phyloP scores from a whole-genome alignment of 1,284 basidiomycete genomes.

The Nidula niveotomentosa region DNA sequence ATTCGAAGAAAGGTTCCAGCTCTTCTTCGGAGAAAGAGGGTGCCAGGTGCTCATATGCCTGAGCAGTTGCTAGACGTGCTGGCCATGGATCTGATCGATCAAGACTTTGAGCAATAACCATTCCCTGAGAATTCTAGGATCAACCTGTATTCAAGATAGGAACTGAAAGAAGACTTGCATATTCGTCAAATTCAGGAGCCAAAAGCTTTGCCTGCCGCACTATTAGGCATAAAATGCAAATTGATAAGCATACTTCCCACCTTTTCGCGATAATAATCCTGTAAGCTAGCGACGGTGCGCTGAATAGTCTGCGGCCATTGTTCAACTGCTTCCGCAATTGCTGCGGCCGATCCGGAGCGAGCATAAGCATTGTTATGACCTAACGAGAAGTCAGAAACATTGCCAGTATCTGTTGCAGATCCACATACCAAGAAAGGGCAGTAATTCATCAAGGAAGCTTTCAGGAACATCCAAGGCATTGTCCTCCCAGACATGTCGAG shows the following conservation, averaged over 20 bases:
- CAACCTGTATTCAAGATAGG: neutral
- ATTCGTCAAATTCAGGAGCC: slow-evolving; percentile 88
- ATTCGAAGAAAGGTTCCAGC: slow-evolving; percentile 83
- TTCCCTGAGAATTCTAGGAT: slow-evolving; percentile 59
- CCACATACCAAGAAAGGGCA: slow-evolving; percentile 81
- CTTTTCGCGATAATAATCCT: slow-evolving; percentile 85
- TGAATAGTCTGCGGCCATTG: slow-evolving; percentile 72
- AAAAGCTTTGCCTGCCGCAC: slow-evolving; percentile 72
- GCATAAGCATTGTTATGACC: slow-evolving; percentile 85
- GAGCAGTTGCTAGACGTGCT: slow-evolving; percentile 77
- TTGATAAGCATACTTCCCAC: slow-evolving; percentile 25
- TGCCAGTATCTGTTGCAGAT: slow-evolving; percentile 36
- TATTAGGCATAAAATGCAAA: neutral
- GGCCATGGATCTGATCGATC: slow-evolving; percentile 94
- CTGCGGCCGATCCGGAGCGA: slow-evolving; percentile 69
- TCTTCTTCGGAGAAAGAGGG: slow-evolving; percentile 65
- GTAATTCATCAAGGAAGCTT: slow-evolving; percentile 61
- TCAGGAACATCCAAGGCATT: slow-evolving; percentile 92
- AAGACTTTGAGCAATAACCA: slow-evolving; percentile 91
- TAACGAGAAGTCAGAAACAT: slow-evolving; percentile 23
- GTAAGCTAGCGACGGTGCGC: slow-evolving; percentile 47
- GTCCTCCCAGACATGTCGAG: slow-evolving; percentile 90
- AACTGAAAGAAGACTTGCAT: slow-evolving; percentile 46
- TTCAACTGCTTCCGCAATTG: slow-evolving; percentile 79
- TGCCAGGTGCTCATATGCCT: slow-evolving; percentile 71